Percentiles rank a stretch among this genome's conserved stretches.
These are phyloP conservation scores for Otatea glauca DNA, from an alignment of 176 grass and related monocot species.

Conservation along the genomic window DNA sequence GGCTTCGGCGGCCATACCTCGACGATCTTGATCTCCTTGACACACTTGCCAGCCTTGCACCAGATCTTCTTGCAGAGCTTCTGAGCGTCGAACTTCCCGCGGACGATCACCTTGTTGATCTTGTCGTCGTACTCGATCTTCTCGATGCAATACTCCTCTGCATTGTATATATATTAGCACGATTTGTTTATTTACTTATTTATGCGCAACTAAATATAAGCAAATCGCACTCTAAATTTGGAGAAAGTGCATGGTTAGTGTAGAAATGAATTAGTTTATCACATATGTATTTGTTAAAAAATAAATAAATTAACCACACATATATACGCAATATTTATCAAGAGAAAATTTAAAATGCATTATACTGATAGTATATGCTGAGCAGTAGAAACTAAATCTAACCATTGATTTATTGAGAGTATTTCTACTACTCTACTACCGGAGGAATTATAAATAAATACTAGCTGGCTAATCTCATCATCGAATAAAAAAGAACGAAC, in stretches of 20 bases:
- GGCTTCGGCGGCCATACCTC: not conserved
- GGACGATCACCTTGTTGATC: constrained; percentile 34
- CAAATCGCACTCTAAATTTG: not conserved
- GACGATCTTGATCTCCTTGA: constrained; percentile 29
- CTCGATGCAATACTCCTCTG: constrained; percentile 50
- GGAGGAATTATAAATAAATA: too few species aligned
- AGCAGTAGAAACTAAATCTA: too few species aligned
- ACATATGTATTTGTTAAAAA: not conserved
- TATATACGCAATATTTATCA: not conserved
- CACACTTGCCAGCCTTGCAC: constrained; percentile 13
- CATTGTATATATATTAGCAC: not conserved
- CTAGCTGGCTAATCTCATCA: too few species aligned
- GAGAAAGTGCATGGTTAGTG: not conserved
- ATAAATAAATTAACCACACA: not conserved
- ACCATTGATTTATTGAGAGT: too few species aligned
- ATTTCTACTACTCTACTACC: too few species aligned
- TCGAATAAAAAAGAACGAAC: too few species aligned
- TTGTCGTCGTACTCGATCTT: constrained; percentile 48
- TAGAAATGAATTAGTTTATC: not conserved
- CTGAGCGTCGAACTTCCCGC: constrained; percentile 30
- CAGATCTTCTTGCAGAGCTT: constrained; percentile 38
- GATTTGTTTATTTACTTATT: too few species aligned
- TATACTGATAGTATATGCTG: too few species aligned
- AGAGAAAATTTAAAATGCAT: too few species aligned
- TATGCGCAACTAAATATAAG: not conserved